Conservation (phyloP, 2,329 filamentous ascomycete genomes). For the Fusarium stilboides region DNA sequence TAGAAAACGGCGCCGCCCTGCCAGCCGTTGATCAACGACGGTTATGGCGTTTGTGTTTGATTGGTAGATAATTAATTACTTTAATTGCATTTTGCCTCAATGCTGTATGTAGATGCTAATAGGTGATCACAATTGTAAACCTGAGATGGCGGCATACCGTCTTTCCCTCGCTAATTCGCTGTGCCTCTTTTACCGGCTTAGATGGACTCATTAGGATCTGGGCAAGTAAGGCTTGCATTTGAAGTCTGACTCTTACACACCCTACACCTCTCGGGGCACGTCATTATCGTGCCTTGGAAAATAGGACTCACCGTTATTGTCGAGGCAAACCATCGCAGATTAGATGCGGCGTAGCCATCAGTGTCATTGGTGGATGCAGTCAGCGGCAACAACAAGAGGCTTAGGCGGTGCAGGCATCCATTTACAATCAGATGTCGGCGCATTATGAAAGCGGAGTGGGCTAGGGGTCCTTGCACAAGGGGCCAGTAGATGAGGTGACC, state of each 20-base stretch:
- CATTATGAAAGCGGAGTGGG: constrained; percentile 35
- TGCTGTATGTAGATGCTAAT: constrained; percentile 5
- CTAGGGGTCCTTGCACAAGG: constrained; percentile 31
- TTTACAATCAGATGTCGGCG: constrained; percentile 10
- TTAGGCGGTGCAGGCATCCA: constrained; percentile 13
- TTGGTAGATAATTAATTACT: constrained; percentile 16
- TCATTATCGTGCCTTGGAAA: constrained; percentile 25
- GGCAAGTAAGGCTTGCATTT: background rate
- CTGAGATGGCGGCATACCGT: background rate
- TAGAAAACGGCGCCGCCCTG: constrained; percentile 8
- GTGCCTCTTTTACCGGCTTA: background rate
- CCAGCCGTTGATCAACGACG: constrained; percentile 27
- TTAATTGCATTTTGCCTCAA: constrained; percentile 6
- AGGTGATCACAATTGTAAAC: constrained; percentile 7
- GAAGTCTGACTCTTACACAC: constrained; percentile 5
- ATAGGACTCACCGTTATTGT: constrained; percentile 19
- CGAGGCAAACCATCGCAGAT: constrained; percentile 32
- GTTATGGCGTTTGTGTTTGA: constrained; percentile 36
- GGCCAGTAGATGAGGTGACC: constrained; percentile 35
- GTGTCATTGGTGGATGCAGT: constrained; percentile 37
- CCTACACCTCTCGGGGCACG: constrained; percentile 19
- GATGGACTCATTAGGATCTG: background rate
- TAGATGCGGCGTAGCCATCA: constrained; percentile 24
- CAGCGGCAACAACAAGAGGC: background rate
- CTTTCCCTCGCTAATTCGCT: constrained; percentile 8